Evolutionary conservation across 345 rosid genomes (phyloP), one percentile per base, ranked within the genome.

Genomic region (Noccaea bulbosa): DNA sequence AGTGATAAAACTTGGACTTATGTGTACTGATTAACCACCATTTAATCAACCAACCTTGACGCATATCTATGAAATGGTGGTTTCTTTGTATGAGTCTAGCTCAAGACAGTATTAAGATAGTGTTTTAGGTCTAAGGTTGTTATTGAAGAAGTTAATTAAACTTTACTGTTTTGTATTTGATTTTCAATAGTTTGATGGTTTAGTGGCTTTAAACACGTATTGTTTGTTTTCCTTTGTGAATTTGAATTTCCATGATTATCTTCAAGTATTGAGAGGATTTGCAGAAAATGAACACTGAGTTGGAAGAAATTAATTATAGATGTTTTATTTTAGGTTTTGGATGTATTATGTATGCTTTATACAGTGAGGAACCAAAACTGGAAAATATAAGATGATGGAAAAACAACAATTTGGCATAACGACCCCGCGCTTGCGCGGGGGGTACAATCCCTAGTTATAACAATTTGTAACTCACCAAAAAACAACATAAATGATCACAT

Each of bases 11-110:
- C 78, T 89, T 45, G 93, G 88, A 47, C 71, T 87, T 52, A 73
- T 80, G 82, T 89, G 91, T 72, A 83, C 77, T 5, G 88, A 85
- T 67, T 80, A 76, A 44, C 70, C 86, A 43, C 77, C 75, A 7
- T n/a, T 71, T 41, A 76, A 80, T 57, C 82, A 79, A 9, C 89
- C 87, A 10, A 77, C 75, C 70, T 64, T 85, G 79, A 64, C 40
- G 16, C 85, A 86, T 78, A 84, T 89, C 27, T 67, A 15, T 41
- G 67, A 68, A 24, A 71, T 80, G 84, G 75, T 85, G n/a, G 50
- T 16, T 50, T 73, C 66, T 50, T 71, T 66, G 46, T 74, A 85
- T 41, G 73, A 80, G 70, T 65, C 85, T 41, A 78, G 81, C 33
- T 57, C 15, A 70, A 43, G 56, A 22, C 71, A 76, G 57, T 56